A percentile compares a stretch with the other conserved stretches of the same genome.
These are phyloP conservation scores for Hymenoscyphus occultus DNA, from an alignment of 2,329 filamentous ascomycete genomes.

Conservation along the genomic window DNA sequence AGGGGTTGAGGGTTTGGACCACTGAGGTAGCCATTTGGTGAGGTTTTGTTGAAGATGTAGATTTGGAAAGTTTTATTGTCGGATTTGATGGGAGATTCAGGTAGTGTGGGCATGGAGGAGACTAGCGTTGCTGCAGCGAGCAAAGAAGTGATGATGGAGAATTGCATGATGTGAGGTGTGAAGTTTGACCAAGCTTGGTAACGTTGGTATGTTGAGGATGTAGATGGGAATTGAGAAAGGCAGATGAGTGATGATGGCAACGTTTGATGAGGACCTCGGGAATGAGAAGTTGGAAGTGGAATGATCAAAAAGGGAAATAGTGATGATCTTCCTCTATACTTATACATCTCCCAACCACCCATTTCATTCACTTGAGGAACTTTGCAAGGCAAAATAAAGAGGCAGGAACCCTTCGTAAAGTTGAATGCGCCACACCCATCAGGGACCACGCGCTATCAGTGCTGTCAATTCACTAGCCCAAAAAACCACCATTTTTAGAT, in stretches of 20 bases:
- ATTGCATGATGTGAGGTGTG: background rate
- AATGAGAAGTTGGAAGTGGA: background rate
- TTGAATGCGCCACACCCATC: background rate
- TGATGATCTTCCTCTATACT: background rate
- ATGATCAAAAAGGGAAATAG: background rate
- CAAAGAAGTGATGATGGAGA: background rate
- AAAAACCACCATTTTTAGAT: background rate
- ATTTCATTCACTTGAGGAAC: background rate
- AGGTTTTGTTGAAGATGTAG: background rate
- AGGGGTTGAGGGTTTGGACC: background rate
- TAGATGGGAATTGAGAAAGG: background rate
- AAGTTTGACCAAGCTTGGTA: background rate
- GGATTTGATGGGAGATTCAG: background rate
- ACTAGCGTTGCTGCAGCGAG: background rate
- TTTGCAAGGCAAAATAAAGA: background rate
- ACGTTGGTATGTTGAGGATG: background rate
- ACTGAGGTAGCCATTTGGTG: background rate
- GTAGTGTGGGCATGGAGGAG: background rate
- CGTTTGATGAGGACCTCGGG: background rate
- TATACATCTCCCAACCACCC: slow-evolving; percentile 2
- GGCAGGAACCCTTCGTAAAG: background rate
- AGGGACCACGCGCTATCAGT: background rate
- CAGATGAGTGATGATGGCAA: too few relatives aligned
- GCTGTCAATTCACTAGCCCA: background rate
- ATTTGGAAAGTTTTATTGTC: background rate